These are phyloP conservation scores for grape (Vitis vinifera) DNA, from an alignment of 164 flowering plant genomes.

Conservation along the genomic window ASM3070453v1 NC_081809.1:1910001-1910500, in stretches of 20 bases:
- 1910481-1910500: neutral
- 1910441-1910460: neutral
- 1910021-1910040: slow-evolving; percentile 6
- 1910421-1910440: too few relatives aligned
- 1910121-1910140: slow-evolving; percentile 53
- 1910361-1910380: slow-evolving; percentile 44
- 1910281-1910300: neutral
- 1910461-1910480: neutral
- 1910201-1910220: slow-evolving; percentile 65
- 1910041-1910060: slow-evolving; percentile 51
- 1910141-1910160: slow-evolving; percentile 22
- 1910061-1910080: slow-evolving; percentile 75
- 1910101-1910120: slow-evolving; percentile 52
- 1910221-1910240: slow-evolving; percentile 75
- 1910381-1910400: slow-evolving; percentile 56
- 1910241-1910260: slow-evolving; percentile 62
- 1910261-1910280: neutral
- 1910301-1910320: slow-evolving; percentile 2
- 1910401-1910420: neutral
- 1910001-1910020: neutral
- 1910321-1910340: slow-evolving; percentile 52
- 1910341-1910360: slow-evolving; percentile 61
- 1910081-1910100: slow-evolving; percentile 53
- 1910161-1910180: slow-evolving; percentile 42
- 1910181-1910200: slow-evolving; percentile 70